Evolutionary conservation across 2,329 filamentous ascomycete species (phyloP), one percentile per base, ranked within the genome.

Genomic region (Ceratocystis albifundus): DNA sequence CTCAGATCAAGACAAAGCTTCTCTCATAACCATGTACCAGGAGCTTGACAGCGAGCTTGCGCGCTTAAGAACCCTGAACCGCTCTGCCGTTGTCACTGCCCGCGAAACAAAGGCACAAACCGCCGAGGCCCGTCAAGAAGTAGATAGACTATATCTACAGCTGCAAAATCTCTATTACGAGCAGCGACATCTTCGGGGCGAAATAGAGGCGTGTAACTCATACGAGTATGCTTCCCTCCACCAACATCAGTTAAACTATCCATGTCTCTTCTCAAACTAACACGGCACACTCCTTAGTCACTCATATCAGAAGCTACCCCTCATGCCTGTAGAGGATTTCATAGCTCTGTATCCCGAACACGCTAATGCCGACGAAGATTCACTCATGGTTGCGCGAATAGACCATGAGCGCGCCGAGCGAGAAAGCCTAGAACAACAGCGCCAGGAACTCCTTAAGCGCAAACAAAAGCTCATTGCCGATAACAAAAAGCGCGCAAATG

Each of bases 121-220:
- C 0, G 88, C 90, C 36, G 90, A 96, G 75, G 89, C 88, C 62
- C 85, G 92, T 62, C 89, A 93, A 72, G 90, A 96, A 76, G 90
- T 97, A 70, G 94, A 99, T 74, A 85, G 87, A 62, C 80, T 99
- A 69, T 92, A 97, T 74, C 81, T 99, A 46, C 89, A 96, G 73
- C 81, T 99, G 66, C 93, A 97, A 76, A 99, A 99, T 73, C 79
- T 99, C 6, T 95, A 94, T 75, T 99, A 99, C 73, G 93, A 99
- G 76, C 92, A 97, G 77, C 82, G 90, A 65, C 91, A 96, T 75
- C 78, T 99, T 65, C 85, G 89, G 70, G 89, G 89, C 62, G 94
- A 99, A 76, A 97, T 99, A 69, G 80, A 84, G 0, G 90, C 89
- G 7, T 97, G 94, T 75, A 89, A 96, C 74, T 88, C 87, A 64